Percentiles rank a stretch among this genome's conserved stretches.
Conservation (phyloP, 2,329 filamentous ascomycete genomes). For the Ampelomyces quisqualis region DNA sequence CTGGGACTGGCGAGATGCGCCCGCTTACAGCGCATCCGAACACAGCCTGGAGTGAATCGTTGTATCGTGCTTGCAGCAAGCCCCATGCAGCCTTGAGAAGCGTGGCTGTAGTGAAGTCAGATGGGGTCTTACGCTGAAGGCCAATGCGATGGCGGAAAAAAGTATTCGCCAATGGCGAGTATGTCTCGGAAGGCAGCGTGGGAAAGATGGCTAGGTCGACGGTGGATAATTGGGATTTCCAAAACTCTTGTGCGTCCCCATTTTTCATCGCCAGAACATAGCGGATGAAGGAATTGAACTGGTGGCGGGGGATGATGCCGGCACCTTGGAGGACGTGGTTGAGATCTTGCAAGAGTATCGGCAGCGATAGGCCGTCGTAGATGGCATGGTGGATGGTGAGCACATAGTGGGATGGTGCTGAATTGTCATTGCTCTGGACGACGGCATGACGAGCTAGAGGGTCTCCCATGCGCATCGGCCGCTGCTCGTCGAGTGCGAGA, state of each 20-base stretch:
- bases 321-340: conserved; percentile 6
- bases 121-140: neutral
- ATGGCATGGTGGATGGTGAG: conserved; percentile 43
- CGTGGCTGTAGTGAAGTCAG: conserved; percentile 9
- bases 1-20: conserved; percentile 40
- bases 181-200: conserved; percentile 4
- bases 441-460: conserved; percentile 17
- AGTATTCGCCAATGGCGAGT: conserved; percentile 10
- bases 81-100: conserved; percentile 35
- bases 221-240: neutral
- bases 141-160: neutral
- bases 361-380: conserved; percentile 35
- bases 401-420: conserved; percentile 21
- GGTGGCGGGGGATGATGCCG: neutral
- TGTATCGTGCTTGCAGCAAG: conserved; percentile 22
- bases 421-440: no score
- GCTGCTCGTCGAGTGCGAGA: conserved; percentile 1
- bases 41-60: conserved; percentile 32
- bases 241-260: neutral
- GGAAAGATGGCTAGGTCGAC: conserved; percentile 8
- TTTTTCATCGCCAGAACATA: neutral
- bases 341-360: conserved; percentile 5
- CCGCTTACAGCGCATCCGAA: conserved; percentile 46
- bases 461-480: conserved; percentile 4
- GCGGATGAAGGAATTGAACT: conserved; percentile 24